Evolutionary conservation across 2,329 filamentous ascomycete species (phyloP).

Genomic region (Aspergillus sp.): DNA sequence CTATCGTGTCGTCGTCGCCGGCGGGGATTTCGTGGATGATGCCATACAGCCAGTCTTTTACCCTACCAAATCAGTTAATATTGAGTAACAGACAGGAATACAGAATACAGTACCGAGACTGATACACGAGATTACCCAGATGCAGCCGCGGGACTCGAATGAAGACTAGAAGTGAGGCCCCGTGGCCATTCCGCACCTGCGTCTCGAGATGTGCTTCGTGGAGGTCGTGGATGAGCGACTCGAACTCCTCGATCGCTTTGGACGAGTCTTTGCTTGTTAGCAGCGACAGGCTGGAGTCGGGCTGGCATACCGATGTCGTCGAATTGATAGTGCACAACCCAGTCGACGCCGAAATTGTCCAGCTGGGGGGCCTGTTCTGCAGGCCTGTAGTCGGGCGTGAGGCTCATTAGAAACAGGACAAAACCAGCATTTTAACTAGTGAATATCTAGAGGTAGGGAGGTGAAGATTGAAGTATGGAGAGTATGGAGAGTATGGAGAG

Average conservation of each 20-base stretch:
- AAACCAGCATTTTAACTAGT: not conserved
- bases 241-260: constrained; percentile 72
- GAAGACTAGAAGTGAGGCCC: constrained; percentile 76
- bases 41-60: constrained; percentile 92
- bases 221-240: constrained; percentile 73
- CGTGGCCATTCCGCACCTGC: constrained; percentile 79
- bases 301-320: constrained; percentile 59
- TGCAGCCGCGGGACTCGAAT: constrained; percentile 75
- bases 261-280: constrained; percentile 55
- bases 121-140: constrained; percentile 77
- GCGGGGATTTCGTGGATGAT: constrained; percentile 75
- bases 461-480: too few species aligned
- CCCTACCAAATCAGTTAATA: constrained; percentile 50
- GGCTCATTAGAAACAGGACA: constrained; percentile 22
- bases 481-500: too few species aligned
- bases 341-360: constrained; percentile 75
- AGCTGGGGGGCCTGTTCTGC: constrained; percentile 29
- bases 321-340: constrained; percentile 79
- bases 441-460: too few species aligned
- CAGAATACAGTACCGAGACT: constrained; percentile 59
- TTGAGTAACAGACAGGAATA: not conserved
- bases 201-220: constrained; percentile 78
- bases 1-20: constrained; percentile 66
- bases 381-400: constrained; percentile 23
- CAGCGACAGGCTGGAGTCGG: constrained; percentile 7